These are phyloP conservation scores for Auxenochlorella pyrenoidosa DNA, from an alignment of 139 green algal genomes.

Conservation along the genomic window DNA sequence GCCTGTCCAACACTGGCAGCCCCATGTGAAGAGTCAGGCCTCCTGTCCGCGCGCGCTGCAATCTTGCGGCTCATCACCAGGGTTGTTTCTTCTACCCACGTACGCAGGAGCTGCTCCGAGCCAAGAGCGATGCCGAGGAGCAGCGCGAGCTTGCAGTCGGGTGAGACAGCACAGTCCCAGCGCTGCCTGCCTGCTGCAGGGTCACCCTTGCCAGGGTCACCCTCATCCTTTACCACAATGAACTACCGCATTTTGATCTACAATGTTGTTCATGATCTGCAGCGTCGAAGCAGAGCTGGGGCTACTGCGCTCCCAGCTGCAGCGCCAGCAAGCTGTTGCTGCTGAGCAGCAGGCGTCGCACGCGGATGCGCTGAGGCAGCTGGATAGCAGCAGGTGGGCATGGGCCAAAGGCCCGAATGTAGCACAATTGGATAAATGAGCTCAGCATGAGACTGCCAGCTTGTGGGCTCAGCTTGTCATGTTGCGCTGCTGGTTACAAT, in stretches of 20 bases:
- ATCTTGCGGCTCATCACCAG: too few species aligned
- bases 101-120: background rate
- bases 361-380: background rate
- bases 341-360: background rate
- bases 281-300: background rate
- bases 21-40: too few species aligned
- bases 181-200: background rate
- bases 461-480: too few species aligned
- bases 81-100: too few species aligned
- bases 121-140: constrained; percentile 10
- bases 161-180: background rate
- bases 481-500: too few species aligned
- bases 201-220: background rate
- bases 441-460: background rate
- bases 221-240: background rate
- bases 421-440: background rate
- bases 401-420: background rate
- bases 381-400: constrained; percentile 16
- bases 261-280: too few species aligned
- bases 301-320: background rate
- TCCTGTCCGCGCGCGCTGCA: too few species aligned
- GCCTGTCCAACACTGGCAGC: too few species aligned
- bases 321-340: constrained; percentile 1
- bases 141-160: background rate
- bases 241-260: too few species aligned